These are phyloP conservation scores for Umbellularia californica DNA, from an alignment of 164 flowering plant genomes.

Conservation along the genomic window DNA sequence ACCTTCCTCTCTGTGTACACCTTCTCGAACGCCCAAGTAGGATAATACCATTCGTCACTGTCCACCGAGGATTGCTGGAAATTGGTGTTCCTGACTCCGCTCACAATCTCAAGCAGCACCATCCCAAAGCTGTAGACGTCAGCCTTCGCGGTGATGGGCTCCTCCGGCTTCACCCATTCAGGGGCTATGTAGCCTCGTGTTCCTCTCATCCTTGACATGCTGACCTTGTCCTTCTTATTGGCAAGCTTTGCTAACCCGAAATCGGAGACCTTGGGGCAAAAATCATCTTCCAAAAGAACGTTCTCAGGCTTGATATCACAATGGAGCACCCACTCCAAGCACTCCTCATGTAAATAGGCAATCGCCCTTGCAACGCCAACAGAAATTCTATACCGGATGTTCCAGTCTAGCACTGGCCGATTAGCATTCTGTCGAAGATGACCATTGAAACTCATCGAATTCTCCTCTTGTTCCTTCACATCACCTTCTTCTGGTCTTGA, in stretches of 20 bases:
- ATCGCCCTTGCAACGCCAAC: conserved; percentile 59
- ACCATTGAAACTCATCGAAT: background rate
- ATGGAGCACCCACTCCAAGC: conserved; percentile 74
- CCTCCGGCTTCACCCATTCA: conserved; percentile 45
- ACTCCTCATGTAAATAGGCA: conserved; percentile 63
- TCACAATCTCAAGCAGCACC: conserved; percentile 79
- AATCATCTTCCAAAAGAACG: conserved; percentile 71
- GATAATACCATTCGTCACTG: conserved; percentile 73
- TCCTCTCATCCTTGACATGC: conserved; percentile 63
- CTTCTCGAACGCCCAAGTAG: conserved; percentile 70
- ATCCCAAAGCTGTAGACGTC: conserved; percentile 87
- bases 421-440: background rate
- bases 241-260: conserved; percentile 71
- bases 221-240: conserved; percentile 56
- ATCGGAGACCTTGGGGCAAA: conserved; percentile 78
- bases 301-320: conserved; percentile 87
- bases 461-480: background rate
- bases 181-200: conserved; percentile 90
- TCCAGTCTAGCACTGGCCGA: conserved; percentile 47
- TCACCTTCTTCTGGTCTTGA: background rate
- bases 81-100: conserved; percentile 52
- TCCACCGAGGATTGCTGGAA: conserved; percentile 28
- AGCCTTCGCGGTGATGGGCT: conserved; percentile 65
- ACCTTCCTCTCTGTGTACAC: conserved; percentile 58
- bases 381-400: conserved; percentile 44